These are phyloP conservation scores for Meyerozyma athensensis DNA, from an alignment of 1,139 yeast species.

Conservation along the genomic window DNA sequence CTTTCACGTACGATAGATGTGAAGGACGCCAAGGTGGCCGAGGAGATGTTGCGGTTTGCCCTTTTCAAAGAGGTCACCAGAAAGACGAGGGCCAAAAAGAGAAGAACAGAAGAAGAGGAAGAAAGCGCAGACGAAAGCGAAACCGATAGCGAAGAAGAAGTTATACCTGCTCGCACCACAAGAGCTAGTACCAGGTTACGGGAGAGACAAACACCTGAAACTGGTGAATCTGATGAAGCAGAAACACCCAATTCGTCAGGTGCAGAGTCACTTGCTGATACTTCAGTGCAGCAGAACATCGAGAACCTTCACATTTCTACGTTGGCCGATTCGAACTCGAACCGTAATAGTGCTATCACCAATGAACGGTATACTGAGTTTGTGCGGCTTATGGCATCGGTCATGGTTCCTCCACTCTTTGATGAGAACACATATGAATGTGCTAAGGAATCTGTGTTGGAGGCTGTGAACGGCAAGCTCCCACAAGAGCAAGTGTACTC, in stretches of 20 bases:
- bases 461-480: slow-evolving; percentile 46
- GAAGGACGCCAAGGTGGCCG: slow-evolving; percentile 83
- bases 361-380: slow-evolving; percentile 45
- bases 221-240: background rate
- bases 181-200: slow-evolving; percentile 12
- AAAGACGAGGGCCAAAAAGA: slow-evolving; percentile 30
- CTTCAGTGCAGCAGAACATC: slow-evolving; percentile 22
- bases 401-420: slow-evolving; percentile 45
- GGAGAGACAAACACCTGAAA: background rate
- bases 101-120: slow-evolving; percentile 19
- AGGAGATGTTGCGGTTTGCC: slow-evolving; percentile 78
- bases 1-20: slow-evolving; percentile 70
- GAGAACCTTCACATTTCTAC: slow-evolving; percentile 21
- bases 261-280: slow-evolving; percentile 10
- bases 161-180: slow-evolving; percentile 16
- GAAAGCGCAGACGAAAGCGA: slow-evolving; percentile 15
- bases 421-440: slow-evolving; percentile 42
- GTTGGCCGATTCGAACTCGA: slow-evolving; percentile 10
- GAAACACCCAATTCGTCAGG: background rate
- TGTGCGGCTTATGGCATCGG: slow-evolving; percentile 41
- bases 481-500: slow-evolving; percentile 60
- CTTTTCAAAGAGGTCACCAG: slow-evolving; percentile 70
- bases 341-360: slow-evolving; percentile 28
- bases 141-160: slow-evolving; percentile 18
- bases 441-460: slow-evolving; percentile 39